Evolutionary conservation across 106 monocot genomes (phyloP), one percentile per base, ranked within the genome.

Genomic region (Dendrobium chrysotoxum): DNA sequence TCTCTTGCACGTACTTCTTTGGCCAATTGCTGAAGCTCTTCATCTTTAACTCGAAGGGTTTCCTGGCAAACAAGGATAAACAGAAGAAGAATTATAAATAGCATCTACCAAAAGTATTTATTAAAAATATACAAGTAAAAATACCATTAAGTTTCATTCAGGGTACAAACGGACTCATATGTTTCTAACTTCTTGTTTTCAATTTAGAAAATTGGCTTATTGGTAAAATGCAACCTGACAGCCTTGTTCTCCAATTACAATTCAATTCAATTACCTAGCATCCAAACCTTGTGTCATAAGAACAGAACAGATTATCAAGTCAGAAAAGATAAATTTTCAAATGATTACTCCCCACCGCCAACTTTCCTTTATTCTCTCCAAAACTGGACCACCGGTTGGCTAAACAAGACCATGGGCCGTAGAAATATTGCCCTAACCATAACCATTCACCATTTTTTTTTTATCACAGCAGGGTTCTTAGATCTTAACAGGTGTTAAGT

Each of bases 41-140:
- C 95, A 79, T 99, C 98, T 89, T 99, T 99, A 65, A 93, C 95
- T 71, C 91, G 77, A 67, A 99, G 88, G 50, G 98, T 99, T 80
- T 99, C 95, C 98, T 99, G 79, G 40, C 74, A 25, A 83, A 76
- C 25, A 76, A 47, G 26, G 9, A 3, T 28, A 75, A 76, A 31
- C 25, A 28, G 76, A 75, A 7, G 20, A 76, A 50, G 45, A 76
- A 76, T 25, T 28, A 45, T 21, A 20, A 76, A 76, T 76, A 47
- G 26, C 44, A 76, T 4, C 76, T 11, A 47, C n/a, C 28, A 46
- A 2, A 47, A 15, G 47, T 47, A 21, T 50, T 45, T 40, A 76
- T 13, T 41, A 76, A 47, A 47, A 16, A 0, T 21, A 75, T 23
- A 75, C n/a, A 44, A 41, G 35, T 23, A 39, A 21, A 35, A 40